Base-by-base conservation (phyloP, 768 basidiomycete genomes). In the Sarcodon aspratus region DNA sequence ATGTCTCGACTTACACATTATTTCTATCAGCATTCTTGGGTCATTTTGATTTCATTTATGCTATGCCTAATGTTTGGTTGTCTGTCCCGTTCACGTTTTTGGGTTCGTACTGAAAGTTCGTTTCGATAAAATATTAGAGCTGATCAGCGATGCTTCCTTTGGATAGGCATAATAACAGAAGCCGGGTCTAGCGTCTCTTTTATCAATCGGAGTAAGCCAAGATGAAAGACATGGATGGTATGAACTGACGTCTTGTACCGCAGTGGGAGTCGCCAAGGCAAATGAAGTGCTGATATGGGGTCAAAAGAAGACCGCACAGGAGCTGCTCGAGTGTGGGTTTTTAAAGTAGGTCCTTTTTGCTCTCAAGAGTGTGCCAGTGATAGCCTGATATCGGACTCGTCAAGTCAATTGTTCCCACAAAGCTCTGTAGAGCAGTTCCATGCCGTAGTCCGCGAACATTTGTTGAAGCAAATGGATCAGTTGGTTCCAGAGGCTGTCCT, bases 21-120 rank as follows among this genome's bases (percentile, higher is more conserved):
- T 44, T 17, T 21, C 46, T 21, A 52, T 21, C 47, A 82, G 83
- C 77, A 2, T 76, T 79, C 55, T 63, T 82, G n/a, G 82, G 82
- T 1, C 75, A 82, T 50, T 84, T 85, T 51, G 85, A 87, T 61
- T 82, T 87, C 54, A 78, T 87, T 27, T 86, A 83, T 54, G 71
- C 76, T 21, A 60, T 85, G 51, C 76, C 79, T 2, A 66, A 69
- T 49, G 72, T 67, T 0, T 86, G 79, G 77, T 59, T 87, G 4
- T 75, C 76, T 34, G 69, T 78, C 0, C 83, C 82, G 0, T 86
- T 87, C 58, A 72, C 82, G 0, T 82, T 83, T 54, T 60, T 87
- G 17, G 83, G 79, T 72, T 42, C 32, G 58, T 47, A 9, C 17
- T 32, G 6, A 15, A 11, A 11, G 38, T 17, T 13, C 33, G 13